Evolutionary conservation across 2,329 filamentous ascomycete genomes (phyloP), one percentile per base, ranked within the genome.

Genomic region (Fusarium oxysporum): DNA sequence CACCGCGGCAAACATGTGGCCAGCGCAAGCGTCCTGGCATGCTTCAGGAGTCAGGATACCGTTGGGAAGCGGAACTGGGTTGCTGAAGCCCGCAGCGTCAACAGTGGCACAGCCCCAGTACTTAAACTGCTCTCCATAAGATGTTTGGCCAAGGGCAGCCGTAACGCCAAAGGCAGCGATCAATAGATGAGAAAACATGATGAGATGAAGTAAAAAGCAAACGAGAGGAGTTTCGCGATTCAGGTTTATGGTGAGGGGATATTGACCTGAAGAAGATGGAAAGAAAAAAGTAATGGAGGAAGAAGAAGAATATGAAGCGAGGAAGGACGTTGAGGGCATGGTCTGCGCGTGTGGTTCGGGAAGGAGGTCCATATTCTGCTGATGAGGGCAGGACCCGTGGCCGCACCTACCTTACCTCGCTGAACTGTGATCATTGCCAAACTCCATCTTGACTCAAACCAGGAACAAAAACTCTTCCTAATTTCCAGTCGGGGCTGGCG

Each of bases 61-160:
- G n/a, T 54, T 41, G 23, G 68, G 62, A 43, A 77, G 60, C 1
- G 47, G 51, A n/a, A 73, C 45, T 8, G 65, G 60, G 14, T 51
- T 61, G 17, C 54, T 50, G 56, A 77, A 77, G 8, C 64, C 61
- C 10, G 54, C 51, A 8, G 72, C 62, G n/a, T 77, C 64, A 17
- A 77, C 57, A 21, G 55, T 62, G 30, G 70, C 75, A 55, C 76
- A 77, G 11, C 76, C 76, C 76, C 76, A 77, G 45, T 77, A 77
- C 21, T 64, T 65, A 45, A 77, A 77, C 17, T 65, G 45, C 14
- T 62, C 53, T 51, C 58, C 65, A 25, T 75, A 75, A 33, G 75
- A 68, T 17, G 56, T 55, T 28, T 77, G 75, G 23, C 73, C 59
- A 45, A 69, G 62, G 21, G 35, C 55, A 21, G 40, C 44, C 14